Evolutionary conservation across 2,329 filamentous ascomycete genomes (phyloP).

Genomic region (Coniochaeta sp.): DNA sequence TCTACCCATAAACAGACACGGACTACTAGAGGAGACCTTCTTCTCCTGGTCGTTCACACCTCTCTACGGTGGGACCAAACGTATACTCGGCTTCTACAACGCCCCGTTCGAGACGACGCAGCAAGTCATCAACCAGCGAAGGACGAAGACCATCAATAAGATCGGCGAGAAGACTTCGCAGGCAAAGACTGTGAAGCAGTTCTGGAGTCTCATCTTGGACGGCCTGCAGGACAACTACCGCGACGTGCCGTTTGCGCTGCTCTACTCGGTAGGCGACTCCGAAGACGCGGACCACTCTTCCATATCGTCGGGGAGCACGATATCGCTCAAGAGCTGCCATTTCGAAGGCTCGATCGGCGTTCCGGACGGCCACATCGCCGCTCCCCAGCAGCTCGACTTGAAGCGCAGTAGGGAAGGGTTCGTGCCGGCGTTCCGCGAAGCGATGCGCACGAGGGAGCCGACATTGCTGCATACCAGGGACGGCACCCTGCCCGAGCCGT

Average conservation of each 20-base stretch:
- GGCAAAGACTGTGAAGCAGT: slow-evolving; percentile 25
- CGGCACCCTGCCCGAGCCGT: slow-evolving; percentile 41
- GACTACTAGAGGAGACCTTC: slow-evolving; percentile 31
- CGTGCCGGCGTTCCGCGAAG: slow-evolving; percentile 27
- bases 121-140: slow-evolving; percentile 23
- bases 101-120: slow-evolving; percentile 29
- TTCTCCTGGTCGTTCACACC: slow-evolving; percentile 31
- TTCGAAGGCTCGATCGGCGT: slow-evolving; percentile 27
- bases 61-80: slow-evolving; percentile 25
- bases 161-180: slow-evolving; percentile 23
- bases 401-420: slow-evolving; percentile 26
- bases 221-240: slow-evolving; percentile 25
- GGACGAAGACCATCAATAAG: slow-evolving; percentile 25
- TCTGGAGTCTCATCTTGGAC: slow-evolving; percentile 25
- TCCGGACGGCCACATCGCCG: slow-evolving; percentile 23
- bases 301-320: slow-evolving; percentile 25
- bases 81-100: slow-evolving; percentile 32
- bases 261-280: slow-evolving; percentile 31
- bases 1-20: slow-evolving; percentile 23
- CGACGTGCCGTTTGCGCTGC: slow-evolving; percentile 32
- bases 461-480: slow-evolving; percentile 21
- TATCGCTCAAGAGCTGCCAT: slow-evolving; percentile 27
- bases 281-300: slow-evolving; percentile 28
- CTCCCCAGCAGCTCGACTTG: slow-evolving; percentile 26
- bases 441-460: slow-evolving; percentile 27